Evolutionary conservation across 1,284 basidiomycete genomes (phyloP).

Genomic region (Leccinum fallax): DNA sequence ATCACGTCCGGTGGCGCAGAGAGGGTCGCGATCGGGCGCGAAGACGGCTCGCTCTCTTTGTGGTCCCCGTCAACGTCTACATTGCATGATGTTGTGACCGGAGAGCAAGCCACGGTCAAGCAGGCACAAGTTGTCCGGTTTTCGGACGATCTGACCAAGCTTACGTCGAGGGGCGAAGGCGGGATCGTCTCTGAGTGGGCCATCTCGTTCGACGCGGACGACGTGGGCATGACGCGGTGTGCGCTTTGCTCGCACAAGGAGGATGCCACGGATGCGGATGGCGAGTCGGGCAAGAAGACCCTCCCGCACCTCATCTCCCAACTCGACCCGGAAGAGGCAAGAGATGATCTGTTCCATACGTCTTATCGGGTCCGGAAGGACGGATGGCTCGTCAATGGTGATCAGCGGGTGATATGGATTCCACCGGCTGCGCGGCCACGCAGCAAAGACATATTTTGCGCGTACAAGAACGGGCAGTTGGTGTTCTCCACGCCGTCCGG

Average conservation of each 20-base stretch:
- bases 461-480: slow-evolving; percentile 12
- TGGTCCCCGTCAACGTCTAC: slow-evolving; percentile 23
- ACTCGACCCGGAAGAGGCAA: slow-evolving; percentile 10
- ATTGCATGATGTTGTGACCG: slow-evolving; percentile 10
- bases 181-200: slow-evolving; percentile 14
- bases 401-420: slow-evolving; percentile 21
- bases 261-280: neutral
- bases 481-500: neutral
- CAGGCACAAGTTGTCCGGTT: slow-evolving; percentile 16
- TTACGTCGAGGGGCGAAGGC: slow-evolving; percentile 16
- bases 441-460: slow-evolving; percentile 13
- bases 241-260: neutral
- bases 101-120: slow-evolving; percentile 8
- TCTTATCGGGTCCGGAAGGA: slow-evolving; percentile 24
- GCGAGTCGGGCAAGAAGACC: neutral
- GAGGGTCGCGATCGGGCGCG: slow-evolving; percentile 17
- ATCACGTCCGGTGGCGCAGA: neutral
- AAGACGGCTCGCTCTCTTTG: slow-evolving; percentile 21
- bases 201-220: slow-evolving; percentile 1
- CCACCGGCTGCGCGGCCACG: slow-evolving; percentile 9
- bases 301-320: slow-evolving; percentile 11
- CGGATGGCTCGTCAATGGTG: slow-evolving; percentile 25
- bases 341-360: slow-evolving; percentile 10
- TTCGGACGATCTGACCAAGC: slow-evolving; percentile 6
- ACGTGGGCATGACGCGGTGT: slow-evolving; percentile 6